These are phyloP conservation scores for Yamadazyma oceani DNA, from an alignment of 1,139 yeast genomes.

Conservation along the genomic window DNA sequence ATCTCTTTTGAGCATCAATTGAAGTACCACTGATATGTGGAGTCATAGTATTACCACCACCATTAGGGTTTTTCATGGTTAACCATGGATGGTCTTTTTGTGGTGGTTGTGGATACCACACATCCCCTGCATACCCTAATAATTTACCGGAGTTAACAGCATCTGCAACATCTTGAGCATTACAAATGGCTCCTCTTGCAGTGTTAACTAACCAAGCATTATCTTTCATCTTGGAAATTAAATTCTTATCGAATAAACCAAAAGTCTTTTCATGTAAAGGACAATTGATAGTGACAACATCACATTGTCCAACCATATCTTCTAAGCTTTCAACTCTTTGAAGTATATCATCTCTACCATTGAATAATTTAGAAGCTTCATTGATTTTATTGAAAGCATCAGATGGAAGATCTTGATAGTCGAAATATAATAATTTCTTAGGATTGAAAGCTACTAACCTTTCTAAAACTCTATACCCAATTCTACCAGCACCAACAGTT, in stretches of 20 bases:
- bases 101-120: constrained; percentile 82
- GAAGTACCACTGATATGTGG: constrained; percentile 83
- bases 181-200: constrained; percentile 81
- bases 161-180: constrained; percentile 71
- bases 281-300: constrained; percentile 74
- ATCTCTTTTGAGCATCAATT: constrained; percentile 75
- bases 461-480: constrained; percentile 75
- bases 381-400: constrained; percentile 56
- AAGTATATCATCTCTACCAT: constrained; percentile 39
- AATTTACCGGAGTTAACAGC: constrained; percentile 70
- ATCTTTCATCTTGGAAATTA: constrained; percentile 70
- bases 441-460: constrained; percentile 74
- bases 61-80: constrained; percentile 59
- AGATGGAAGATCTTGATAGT: constrained; percentile 67
- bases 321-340: constrained; percentile 64
- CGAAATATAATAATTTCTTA: constrained; percentile 70
- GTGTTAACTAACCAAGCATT: constrained; percentile 81
- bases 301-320: constrained; percentile 68
- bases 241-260: constrained; percentile 67
- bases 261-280: constrained; percentile 72
- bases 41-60: constrained; percentile 83
- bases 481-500: constrained; percentile 82
- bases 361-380: constrained; percentile 37
- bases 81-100: constrained; percentile 80
- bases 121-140: constrained; percentile 84